These are phyloP conservation scores for Phytopythium ostracodes DNA, from an alignment of 352 stramenopile genomes.

Conservation along the genomic window DNA sequence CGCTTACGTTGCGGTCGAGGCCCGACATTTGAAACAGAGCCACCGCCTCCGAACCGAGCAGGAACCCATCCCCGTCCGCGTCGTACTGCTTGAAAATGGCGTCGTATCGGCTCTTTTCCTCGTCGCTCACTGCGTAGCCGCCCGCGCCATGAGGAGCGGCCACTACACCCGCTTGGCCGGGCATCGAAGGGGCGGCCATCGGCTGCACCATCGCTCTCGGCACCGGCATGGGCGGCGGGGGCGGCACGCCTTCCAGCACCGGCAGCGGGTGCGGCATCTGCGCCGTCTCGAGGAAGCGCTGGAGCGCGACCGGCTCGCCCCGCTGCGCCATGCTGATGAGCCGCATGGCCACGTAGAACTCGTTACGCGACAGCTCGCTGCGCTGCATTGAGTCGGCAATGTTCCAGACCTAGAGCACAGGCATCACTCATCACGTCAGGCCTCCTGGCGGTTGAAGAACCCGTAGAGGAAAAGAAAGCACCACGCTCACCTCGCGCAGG, in stretches of 20 bases:
- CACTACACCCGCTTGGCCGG: neutral
- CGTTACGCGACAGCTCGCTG: constrained; percentile 71
- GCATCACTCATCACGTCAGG: neutral
- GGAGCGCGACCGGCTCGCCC: constrained; percentile 54
- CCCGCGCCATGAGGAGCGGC: neutral
- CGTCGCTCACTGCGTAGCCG: constrained; percentile 80
- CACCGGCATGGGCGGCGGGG: constrained; percentile 18
- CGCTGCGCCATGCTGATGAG: constrained; percentile 83
- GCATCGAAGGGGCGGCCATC: neutral
- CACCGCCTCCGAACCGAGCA: constrained; percentile 88
- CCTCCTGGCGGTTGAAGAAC: too few species aligned
- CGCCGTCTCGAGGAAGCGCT: constrained; percentile 71
- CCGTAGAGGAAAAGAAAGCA: too few species aligned
- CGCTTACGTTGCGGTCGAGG: constrained; percentile 78
- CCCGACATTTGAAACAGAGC: constrained; percentile 93
- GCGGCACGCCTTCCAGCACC: constrained; percentile 58
- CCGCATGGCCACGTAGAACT: constrained; percentile 87
- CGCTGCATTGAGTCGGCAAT: constrained; percentile 65
- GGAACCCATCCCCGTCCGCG: constrained; percentile 86
- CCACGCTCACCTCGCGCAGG: constrained; percentile 54
- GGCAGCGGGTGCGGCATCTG: constrained; percentile 50
- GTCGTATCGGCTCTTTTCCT: constrained; percentile 90
- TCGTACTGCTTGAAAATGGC: constrained; percentile 92
- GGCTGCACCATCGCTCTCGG: constrained; percentile 9
- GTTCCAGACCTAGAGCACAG: constrained; percentile 58